Percentiles rank a stretch among this genome's conserved stretches.
These are phyloP conservation scores for Neocucurbitaria cava DNA, from an alignment of 2,329 filamentous ascomycete genomes.

Conservation along the genomic window DNA sequence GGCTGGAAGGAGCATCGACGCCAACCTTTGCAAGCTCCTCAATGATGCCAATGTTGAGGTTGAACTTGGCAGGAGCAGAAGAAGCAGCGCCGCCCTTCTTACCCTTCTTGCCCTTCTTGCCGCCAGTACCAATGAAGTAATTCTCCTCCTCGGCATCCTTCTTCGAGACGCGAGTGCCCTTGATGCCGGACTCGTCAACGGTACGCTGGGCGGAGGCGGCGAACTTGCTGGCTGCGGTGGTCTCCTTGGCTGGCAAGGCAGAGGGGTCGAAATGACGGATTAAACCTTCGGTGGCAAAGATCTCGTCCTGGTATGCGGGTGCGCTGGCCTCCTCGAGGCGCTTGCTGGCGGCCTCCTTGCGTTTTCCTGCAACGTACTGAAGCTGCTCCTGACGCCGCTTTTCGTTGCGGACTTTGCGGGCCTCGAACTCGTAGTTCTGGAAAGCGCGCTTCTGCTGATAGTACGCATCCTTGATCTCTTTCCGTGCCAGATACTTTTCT, in stretches of 20 bases:
- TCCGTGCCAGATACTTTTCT: slow-evolving; percentile 81
- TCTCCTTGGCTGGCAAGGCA: slow-evolving; percentile 68
- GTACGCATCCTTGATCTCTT: slow-evolving; percentile 89
- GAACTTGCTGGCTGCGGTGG: slow-evolving; percentile 68
- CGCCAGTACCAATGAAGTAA: slow-evolving; percentile 75
- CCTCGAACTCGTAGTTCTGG: slow-evolving; percentile 82
- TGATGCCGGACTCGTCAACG: slow-evolving; percentile 82
- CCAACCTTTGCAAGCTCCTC: slow-evolving; percentile 86
- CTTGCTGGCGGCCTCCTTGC: slow-evolving; percentile 77
- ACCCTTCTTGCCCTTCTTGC: slow-evolving; percentile 88
- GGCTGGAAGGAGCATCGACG: slow-evolving; percentile 86
- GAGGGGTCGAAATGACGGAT: slow-evolving; percentile 91
- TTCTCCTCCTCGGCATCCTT: slow-evolving; percentile 90
- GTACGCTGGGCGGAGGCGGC: slow-evolving; percentile 78
- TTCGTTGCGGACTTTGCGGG: slow-evolving; percentile 77
- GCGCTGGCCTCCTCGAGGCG: slow-evolving; percentile 82
- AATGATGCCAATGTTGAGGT: slow-evolving; percentile 87
- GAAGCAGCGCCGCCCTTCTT: slow-evolving; percentile 75
- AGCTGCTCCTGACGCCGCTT: slow-evolving; percentile 82
- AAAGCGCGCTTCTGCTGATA: slow-evolving; percentile 83
- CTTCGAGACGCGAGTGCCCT: slow-evolving; percentile 81
- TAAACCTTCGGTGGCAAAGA: slow-evolving; percentile 84
- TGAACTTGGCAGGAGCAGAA: slow-evolving; percentile 69
- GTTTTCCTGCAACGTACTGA: slow-evolving; percentile 72
- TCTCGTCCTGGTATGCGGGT: slow-evolving; percentile 91